Conservation (phyloP, 768 basidiomycete species). For the Cystobasidium ongulense region DNA sequence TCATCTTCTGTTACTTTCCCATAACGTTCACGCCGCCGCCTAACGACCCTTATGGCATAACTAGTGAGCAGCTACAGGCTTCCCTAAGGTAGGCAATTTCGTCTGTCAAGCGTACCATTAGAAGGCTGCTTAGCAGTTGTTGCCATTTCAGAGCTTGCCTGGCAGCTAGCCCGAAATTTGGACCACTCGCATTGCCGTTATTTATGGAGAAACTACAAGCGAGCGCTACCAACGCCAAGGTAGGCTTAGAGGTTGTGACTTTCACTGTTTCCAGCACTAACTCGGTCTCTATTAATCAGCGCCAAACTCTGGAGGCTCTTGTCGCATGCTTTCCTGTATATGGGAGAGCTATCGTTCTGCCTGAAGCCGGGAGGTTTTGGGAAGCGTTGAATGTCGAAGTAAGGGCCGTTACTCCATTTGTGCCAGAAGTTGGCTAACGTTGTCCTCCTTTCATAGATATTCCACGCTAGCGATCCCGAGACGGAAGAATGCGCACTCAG, state of each 20-base stretch:
- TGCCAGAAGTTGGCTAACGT: background rate
- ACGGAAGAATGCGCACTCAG: conserved; percentile 68
- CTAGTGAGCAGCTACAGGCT: conserved; percentile 69
- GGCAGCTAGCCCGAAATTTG: conserved; percentile 70
- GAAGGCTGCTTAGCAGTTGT: background rate
- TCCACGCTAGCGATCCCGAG: conserved; percentile 73
- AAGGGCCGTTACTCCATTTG: background rate
- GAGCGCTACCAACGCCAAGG: conserved; percentile 70
- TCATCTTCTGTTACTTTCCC: conserved; percentile 96
- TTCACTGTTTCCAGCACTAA: too few relatives aligned
- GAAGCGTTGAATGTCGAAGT: conserved; percentile 85
- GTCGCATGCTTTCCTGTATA: conserved; percentile 72
- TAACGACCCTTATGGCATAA: conserved; percentile 87
- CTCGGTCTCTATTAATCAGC: conserved; percentile 52
- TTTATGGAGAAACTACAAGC: conserved; percentile 86
- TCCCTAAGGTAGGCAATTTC: conserved; percentile 53
- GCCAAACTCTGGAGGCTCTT: conserved; percentile 75
- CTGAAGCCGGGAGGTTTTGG: conserved; percentile 72
- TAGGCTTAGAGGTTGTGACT: conserved; percentile 49
- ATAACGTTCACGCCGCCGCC: conserved; percentile 92
- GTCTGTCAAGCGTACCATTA: background rate
- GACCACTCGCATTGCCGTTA: conserved; percentile 70
- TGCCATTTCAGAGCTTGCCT: conserved; percentile 56
- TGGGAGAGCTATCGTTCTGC: conserved; percentile 57
- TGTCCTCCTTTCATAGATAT: conserved; percentile 55